These are phyloP conservation scores for Cupressus sempervirens DNA, from an alignment of 75 land plant species.

Conservation along the genomic window DNA sequence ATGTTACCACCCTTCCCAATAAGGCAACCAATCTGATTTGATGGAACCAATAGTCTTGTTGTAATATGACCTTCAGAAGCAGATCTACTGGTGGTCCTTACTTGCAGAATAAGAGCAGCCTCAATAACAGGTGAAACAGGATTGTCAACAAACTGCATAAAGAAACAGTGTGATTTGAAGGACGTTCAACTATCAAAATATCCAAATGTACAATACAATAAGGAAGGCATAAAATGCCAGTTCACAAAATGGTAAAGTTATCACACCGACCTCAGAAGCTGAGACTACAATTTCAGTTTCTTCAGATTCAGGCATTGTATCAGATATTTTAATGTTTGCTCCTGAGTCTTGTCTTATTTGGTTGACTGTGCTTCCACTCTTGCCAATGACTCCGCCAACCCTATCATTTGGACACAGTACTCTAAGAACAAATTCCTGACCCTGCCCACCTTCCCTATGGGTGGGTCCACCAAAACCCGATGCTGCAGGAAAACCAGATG, in stretches of 20 bases:
- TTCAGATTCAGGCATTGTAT: slow-evolving; percentile 68
- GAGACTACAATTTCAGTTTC: slow-evolving; percentile 81
- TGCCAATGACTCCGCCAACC: slow-evolving; percentile 97
- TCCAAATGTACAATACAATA: neutral
- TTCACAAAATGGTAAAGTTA: neutral
- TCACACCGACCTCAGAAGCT: slow-evolving; percentile 59
- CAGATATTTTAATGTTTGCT: slow-evolving; percentile 77
- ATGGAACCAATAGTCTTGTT: slow-evolving; percentile 81
- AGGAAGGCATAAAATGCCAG: neutral
- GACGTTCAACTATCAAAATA: neutral
- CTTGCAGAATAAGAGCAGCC: slow-evolving; percentile 79
- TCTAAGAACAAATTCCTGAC: slow-evolving; percentile 64
- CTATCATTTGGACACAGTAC: slow-evolving; percentile 72
- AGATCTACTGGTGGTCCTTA: slow-evolving; percentile 54
- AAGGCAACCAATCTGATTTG: slow-evolving; percentile 87
- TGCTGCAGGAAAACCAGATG: slow-evolving; percentile 16
- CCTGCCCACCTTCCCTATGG: slow-evolving; percentile 39
- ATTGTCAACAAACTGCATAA: slow-evolving; percentile 61
- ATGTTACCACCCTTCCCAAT: slow-evolving; percentile 92
- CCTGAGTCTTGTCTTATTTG: slow-evolving; percentile 85
- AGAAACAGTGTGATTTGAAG: neutral
- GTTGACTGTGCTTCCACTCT: slow-evolving; percentile 84
- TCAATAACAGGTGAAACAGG: slow-evolving; percentile 73
- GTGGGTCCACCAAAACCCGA: slow-evolving; percentile 32
- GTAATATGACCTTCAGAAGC: slow-evolving; percentile 64